These are phyloP conservation scores for Thinopyrum obtusiflorum DNA, from an alignment of 202 grass and related monocot genomes.

Conservation along the genomic window DNA sequence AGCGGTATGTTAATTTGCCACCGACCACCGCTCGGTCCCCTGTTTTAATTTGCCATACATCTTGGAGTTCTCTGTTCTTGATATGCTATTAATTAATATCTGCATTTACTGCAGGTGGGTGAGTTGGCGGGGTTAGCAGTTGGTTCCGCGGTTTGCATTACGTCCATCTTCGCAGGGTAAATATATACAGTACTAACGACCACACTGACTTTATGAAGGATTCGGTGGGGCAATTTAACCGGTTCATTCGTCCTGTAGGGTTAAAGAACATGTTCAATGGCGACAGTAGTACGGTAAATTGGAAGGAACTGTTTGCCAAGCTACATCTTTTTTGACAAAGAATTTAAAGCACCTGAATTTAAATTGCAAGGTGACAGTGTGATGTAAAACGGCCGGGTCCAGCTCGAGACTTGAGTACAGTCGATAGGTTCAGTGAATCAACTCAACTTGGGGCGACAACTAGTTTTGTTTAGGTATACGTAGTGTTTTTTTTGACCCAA, in stretches of 20 bases:
- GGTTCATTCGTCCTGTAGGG: neutral
- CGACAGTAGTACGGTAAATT: neutral
- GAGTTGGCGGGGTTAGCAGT: conserved; percentile 99
- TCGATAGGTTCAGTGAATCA: neutral
- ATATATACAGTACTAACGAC: conserved; percentile 19
- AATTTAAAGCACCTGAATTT: neutral
- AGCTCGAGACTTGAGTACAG: neutral
- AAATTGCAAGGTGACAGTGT: neutral
- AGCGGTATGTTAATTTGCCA: conserved; percentile 44
- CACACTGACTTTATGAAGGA: neutral
- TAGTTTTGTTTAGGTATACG: too few relatives aligned
- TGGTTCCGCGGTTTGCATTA: conserved; percentile 98
- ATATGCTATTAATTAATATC: neutral
- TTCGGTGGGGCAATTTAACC: neutral
- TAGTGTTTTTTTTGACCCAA: too few relatives aligned
- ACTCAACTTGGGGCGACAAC: neutral
- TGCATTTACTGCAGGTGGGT: conserved; percentile 60
- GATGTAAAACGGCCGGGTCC: neutral
- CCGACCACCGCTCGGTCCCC: too few relatives aligned
- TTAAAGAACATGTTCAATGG: neutral
- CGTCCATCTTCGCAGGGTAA: conserved; percentile 99
- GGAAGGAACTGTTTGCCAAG: neutral
- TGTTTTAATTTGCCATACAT: too few relatives aligned
- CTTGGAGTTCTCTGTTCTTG: neutral
- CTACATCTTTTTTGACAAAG: neutral